phyloP scores from a whole-genome alignment of 345 rosid species.

The Moringa oleifera region DNA sequence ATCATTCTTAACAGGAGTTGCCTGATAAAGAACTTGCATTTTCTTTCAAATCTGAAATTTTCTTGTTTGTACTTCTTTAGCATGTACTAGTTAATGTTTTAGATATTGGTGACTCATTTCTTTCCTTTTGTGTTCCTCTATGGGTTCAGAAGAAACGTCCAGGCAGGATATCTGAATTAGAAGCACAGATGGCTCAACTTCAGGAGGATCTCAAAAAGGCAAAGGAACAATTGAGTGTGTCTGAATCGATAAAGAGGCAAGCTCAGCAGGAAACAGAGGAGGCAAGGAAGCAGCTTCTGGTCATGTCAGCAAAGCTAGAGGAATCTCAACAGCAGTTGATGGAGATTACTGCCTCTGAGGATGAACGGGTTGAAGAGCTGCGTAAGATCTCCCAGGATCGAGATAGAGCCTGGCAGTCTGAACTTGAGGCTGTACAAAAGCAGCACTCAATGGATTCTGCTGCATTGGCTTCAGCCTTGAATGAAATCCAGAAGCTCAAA shows the following conservation, averaged over 20 bases:
- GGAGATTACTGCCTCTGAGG: conserved; percentile 80
- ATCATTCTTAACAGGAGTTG: neutral
- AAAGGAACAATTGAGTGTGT: conserved; percentile 60
- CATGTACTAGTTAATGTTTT: conserved; percentile 4
- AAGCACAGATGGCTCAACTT: conserved; percentile 62
- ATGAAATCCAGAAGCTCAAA: conserved; percentile 87
- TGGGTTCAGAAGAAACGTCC: conserved; percentile 58
- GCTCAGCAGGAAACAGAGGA: conserved; percentile 80
- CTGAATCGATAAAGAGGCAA: conserved; percentile 65
- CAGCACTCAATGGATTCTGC: conserved; percentile 80
- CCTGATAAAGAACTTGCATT: neutral
- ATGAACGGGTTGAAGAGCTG: conserved; percentile 72
- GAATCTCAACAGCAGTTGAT: conserved; percentile 59
- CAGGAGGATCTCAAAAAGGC: conserved; percentile 79
- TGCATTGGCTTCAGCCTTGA: conserved; percentile 72
- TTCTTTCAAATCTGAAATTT: neutral
- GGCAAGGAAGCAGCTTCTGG: conserved; percentile 45
- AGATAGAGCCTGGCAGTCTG: conserved; percentile 93
- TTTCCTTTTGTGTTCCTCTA: conserved; percentile 9
- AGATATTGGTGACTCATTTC: conserved; percentile 6
- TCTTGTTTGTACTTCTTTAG: neutral
- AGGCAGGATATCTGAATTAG: conserved; percentile 49
- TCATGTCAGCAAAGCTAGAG: conserved; percentile 51
- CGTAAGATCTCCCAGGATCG: conserved; percentile 80
- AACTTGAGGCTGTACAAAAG: conserved; percentile 89